A percentile compares a stretch with the other conserved stretches of the same genome.
phyloP scores from a whole-genome alignment of 2,329 filamentous ascomycete genomes.

The Hypoxylon sp. region DNA sequence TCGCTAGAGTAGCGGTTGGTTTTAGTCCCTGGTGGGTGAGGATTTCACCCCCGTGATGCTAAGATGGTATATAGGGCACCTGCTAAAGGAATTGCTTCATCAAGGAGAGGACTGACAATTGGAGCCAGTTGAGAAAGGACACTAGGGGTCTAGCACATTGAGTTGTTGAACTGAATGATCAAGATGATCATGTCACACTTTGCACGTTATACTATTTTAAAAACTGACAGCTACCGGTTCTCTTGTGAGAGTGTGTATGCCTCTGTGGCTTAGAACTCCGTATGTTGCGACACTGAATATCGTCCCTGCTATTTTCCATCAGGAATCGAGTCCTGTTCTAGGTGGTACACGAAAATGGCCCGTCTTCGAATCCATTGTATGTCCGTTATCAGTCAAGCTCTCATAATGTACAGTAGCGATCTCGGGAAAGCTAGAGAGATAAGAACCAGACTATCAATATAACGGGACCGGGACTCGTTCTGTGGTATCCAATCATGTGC shows the following conservation, averaged over 20 bases:
- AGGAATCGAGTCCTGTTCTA: not conserved
- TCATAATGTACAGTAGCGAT: slow-evolving; percentile 1
- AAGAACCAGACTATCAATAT: slow-evolving; percentile 4
- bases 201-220: not conserved
- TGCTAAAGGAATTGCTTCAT: no score
- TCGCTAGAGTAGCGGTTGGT: not conserved
- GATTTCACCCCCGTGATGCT: not conserved
- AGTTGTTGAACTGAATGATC: not conserved
- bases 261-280: not conserved
- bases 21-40: not conserved
- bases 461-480: slow-evolving; percentile 11
- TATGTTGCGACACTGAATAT: not conserved
- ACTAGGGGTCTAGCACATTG: not conserved
- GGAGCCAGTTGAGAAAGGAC: not conserved
- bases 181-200: not conserved
- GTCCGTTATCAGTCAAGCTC: slow-evolving; percentile 4
- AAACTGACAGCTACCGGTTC: not conserved
- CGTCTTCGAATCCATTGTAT: not conserved
- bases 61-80: no score
- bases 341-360: not conserved
- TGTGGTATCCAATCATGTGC: slow-evolving; percentile 19
- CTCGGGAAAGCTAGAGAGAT: not conserved
- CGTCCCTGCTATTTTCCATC: not conserved
- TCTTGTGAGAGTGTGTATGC: not conserved
- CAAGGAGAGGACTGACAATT: no score